A percentile compares a stretch with the other conserved stretches of the same genome.
Evolutionary conservation across 1,284 basidiomycete genomes (phyloP).

Genomic region (Sporisorium scitamineum): DNA sequence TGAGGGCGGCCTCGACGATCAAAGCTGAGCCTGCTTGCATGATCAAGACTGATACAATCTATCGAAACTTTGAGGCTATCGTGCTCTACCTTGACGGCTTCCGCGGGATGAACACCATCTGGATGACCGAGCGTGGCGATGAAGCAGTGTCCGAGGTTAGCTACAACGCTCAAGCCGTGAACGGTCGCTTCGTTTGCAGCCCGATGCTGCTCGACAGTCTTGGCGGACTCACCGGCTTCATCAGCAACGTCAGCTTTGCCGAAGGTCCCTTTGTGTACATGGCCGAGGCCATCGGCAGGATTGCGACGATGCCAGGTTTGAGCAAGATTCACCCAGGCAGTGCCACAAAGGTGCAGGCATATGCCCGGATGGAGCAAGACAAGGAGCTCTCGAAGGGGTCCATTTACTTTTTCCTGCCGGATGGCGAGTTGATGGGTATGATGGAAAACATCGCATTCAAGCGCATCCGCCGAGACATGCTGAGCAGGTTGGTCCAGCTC

Average conservation of each 20-base stretch:
- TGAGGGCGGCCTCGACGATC: slow-evolving; percentile 18
- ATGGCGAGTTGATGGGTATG: slow-evolving; percentile 33
- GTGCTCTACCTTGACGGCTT: slow-evolving; percentile 45
- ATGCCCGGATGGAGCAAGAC: slow-evolving; percentile 39
- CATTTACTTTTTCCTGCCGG: slow-evolving; percentile 39
- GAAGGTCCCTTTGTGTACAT: slow-evolving; percentile 44
- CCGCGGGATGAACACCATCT: slow-evolving; percentile 53
- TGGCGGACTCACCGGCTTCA: slow-evolving; percentile 53
- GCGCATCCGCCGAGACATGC: slow-evolving; percentile 41
- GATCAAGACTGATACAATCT: slow-evolving; percentile 35
- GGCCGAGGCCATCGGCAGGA: slow-evolving; percentile 46
- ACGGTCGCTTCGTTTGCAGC: slow-evolving; percentile 42
- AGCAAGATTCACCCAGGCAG: slow-evolving; percentile 23
- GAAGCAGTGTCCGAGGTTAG: slow-evolving; percentile 47
- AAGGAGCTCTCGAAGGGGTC: slow-evolving; percentile 38
- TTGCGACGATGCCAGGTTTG: slow-evolving; percentile 29
- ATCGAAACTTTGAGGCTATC: slow-evolving; percentile 49
- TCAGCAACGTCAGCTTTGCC: slow-evolving; percentile 52
- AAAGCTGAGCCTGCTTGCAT: slow-evolving; percentile 14
- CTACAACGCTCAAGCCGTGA: slow-evolving; percentile 24
- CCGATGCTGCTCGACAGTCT: slow-evolving; percentile 54
- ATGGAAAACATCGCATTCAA: slow-evolving; percentile 50
- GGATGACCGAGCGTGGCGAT: slow-evolving; percentile 34
- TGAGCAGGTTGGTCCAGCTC: slow-evolving; percentile 39
- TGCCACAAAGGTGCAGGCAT: slow-evolving; percentile 22